These are phyloP conservation scores for Xylaria bambusicola DNA, from an alignment of 495 filamentous ascomycete species.

Conservation along the genomic window DNA sequence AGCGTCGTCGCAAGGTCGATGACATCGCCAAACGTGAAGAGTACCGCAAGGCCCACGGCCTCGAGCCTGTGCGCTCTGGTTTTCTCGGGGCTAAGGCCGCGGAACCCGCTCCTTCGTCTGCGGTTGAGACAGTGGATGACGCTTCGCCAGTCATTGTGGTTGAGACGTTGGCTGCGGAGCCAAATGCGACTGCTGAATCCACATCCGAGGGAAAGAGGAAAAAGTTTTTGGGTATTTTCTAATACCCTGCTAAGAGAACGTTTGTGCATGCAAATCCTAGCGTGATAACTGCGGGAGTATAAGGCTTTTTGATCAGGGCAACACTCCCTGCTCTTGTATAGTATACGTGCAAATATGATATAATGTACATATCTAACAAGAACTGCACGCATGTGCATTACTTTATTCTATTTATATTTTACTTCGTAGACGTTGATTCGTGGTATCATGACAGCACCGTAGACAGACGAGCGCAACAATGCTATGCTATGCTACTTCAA, in stretches of 20 bases:
- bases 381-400: background rate
- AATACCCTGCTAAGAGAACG: slow-evolving; percentile 1
- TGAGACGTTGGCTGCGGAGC: slow-evolving; percentile 12
- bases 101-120: no score
- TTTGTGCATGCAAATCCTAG: slow-evolving; percentile 4
- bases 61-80: slow-evolving; percentile 57
- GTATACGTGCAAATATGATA: background rate
- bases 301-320: background rate
- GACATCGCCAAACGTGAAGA: slow-evolving; percentile 77
- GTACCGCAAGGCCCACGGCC: slow-evolving; percentile 80
- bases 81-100: slow-evolving; percentile 26
- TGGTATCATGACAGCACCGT: slow-evolving; percentile 26
- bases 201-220: slow-evolving; percentile 34
- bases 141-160: slow-evolving; percentile 4
- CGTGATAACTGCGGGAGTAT: background rate
- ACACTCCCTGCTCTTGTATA: slow-evolving; percentile 11
- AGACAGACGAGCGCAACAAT: background rate
- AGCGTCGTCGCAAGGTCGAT: slow-evolving; percentile 65
- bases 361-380: slow-evolving; percentile 12
- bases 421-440: slow-evolving; percentile 16
- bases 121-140: slow-evolving; percentile 9
- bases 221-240: slow-evolving; percentile 50
- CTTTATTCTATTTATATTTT: no score
- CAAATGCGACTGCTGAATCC: slow-evolving; percentile 8
- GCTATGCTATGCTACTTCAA: slow-evolving; percentile 46